Evolutionary conservation across 129 eudicot species (phyloP).

Genomic region (Centrapalus pauciflorus): DNA sequence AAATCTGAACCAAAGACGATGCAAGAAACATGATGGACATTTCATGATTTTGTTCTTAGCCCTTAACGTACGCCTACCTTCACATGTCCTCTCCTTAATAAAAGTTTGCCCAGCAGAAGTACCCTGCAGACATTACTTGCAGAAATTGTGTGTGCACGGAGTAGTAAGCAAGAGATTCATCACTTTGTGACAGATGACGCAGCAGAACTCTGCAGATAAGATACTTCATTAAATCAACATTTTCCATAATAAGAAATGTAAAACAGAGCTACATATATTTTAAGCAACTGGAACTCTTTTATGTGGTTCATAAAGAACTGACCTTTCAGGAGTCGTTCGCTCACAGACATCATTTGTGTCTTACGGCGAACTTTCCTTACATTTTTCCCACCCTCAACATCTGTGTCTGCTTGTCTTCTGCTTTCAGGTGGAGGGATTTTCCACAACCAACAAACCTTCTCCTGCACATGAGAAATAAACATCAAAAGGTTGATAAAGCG

Average conservation of each 20-base stretch:
- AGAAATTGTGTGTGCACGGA: slow-evolving; percentile 69
- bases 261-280: too few relatives aligned
- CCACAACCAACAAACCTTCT: too few relatives aligned
- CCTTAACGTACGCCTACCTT: slow-evolving; percentile 46
- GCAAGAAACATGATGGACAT: slow-evolving; percentile 64
- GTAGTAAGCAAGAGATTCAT: slow-evolving; percentile 54
- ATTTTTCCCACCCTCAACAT: too few relatives aligned
- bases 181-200: slow-evolving; percentile 45
- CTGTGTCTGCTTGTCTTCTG: too few relatives aligned
- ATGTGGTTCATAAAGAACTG: neutral
- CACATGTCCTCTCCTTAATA: slow-evolving; percentile 40
- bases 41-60: slow-evolving; percentile 52
- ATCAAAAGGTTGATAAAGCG: too few relatives aligned
- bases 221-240: neutral
- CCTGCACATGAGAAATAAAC: too few relatives aligned
- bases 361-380: too few relatives aligned
- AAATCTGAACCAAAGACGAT: too few relatives aligned
- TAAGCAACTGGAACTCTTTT: too few relatives aligned
- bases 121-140: slow-evolving; percentile 51
- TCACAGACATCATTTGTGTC: too few relatives aligned
- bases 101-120: slow-evolving; percentile 52
- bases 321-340: slow-evolving; percentile 42
- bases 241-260: too few relatives aligned
- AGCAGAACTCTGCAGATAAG: slow-evolving; percentile 50
- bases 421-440: too few relatives aligned